Percentiles rank a stretch among this genome's conserved stretches.
These are phyloP conservation scores for Phytophthora chlamydospora DNA, from an alignment of 352 stramenopile genomes.

Conservation along the genomic window DNA sequence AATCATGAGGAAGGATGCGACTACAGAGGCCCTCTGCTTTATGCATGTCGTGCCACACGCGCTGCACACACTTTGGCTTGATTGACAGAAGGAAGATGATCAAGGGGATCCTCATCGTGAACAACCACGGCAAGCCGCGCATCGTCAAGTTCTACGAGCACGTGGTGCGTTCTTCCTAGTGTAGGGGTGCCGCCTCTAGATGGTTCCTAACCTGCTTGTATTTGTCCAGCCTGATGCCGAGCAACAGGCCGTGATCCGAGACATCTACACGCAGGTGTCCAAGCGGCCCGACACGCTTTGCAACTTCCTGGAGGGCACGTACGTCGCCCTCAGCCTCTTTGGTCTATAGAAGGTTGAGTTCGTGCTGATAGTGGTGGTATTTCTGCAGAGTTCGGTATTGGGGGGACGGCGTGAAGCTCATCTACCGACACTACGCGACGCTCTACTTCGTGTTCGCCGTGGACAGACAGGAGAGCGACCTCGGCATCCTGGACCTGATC, in stretches of 20 bases:
- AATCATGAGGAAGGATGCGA: not conserved
- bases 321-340: constrained; percentile 25
- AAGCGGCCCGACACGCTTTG: constrained; percentile 98
- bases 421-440: constrained; percentile 99
- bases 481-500: constrained; percentile 99
- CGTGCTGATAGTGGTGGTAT: constrained; percentile 3
- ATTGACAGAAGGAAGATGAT: constrained; percentile 86
- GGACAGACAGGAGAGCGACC: constrained; percentile 97
- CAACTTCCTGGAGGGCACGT: constrained; percentile 98
- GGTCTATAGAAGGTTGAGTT: not conserved
- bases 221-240: constrained; percentile 90
- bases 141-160: constrained; percentile 99
- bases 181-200: not conserved
- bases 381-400: constrained; percentile 88
- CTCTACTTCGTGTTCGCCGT: constrained; percentile 99
- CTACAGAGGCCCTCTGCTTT: not conserved
- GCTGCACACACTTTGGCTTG: constrained; percentile 4
- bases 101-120: constrained; percentile 99
- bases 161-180: constrained; percentile 77
- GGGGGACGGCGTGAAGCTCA: constrained; percentile 98
- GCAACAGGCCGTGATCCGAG: constrained; percentile 97
- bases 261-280: constrained; percentile 99
- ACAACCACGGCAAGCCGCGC: constrained; percentile 99
- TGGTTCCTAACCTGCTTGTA: not conserved
- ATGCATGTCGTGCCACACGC: not conserved